Evolutionary conservation across 2,329 filamentous ascomycete genomes (phyloP).

Genomic region (Thermochaetoides dissita): DNA sequence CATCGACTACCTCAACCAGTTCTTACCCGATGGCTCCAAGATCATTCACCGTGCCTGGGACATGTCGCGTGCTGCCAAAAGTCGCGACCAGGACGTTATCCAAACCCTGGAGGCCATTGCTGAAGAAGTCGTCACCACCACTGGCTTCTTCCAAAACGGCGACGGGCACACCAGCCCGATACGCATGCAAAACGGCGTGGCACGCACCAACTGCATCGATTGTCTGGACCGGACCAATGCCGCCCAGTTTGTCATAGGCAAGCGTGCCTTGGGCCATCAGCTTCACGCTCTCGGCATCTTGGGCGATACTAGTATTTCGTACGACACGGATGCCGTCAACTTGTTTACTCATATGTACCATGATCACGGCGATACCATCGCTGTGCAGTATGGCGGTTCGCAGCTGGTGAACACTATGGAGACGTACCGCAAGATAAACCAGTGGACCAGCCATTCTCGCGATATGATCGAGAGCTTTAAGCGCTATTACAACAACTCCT

Average conservation of each 20-base stretch:
- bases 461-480: conserved; percentile 99
- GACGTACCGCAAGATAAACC: conserved; percentile 96
- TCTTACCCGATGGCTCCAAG: conserved; percentile 67
- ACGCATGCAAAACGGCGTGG: conserved; percentile 77
- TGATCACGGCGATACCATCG: conserved; percentile 93
- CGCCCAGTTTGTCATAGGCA: conserved; percentile 94
- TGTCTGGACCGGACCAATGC: conserved; percentile 95
- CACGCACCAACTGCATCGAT: conserved; percentile 94
- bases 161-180: conserved; percentile 51
- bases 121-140: conserved; percentile 70
- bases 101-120: conserved; percentile 80
- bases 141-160: conserved; percentile 91
- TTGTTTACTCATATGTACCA: conserved; percentile 98
- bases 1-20: conserved; percentile 87
- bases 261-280: conserved; percentile 82
- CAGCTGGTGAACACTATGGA: conserved; percentile 99
- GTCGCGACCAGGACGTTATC: conserved; percentile 86
- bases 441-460: conserved; percentile 92
- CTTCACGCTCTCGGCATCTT: conserved; percentile 84
- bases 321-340: conserved; percentile 91
- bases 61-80: conserved; percentile 92
- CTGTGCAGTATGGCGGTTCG: conserved; percentile 91
- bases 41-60: conserved; percentile 95
- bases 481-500: conserved; percentile 93
- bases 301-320: conserved; percentile 60